A percentile compares a stretch with the other conserved stretches of the same genome.
These are phyloP conservation scores for Cytospora leucostoma DNA, from an alignment of 2,329 filamentous ascomycete species.

Conservation along the genomic window DNA sequence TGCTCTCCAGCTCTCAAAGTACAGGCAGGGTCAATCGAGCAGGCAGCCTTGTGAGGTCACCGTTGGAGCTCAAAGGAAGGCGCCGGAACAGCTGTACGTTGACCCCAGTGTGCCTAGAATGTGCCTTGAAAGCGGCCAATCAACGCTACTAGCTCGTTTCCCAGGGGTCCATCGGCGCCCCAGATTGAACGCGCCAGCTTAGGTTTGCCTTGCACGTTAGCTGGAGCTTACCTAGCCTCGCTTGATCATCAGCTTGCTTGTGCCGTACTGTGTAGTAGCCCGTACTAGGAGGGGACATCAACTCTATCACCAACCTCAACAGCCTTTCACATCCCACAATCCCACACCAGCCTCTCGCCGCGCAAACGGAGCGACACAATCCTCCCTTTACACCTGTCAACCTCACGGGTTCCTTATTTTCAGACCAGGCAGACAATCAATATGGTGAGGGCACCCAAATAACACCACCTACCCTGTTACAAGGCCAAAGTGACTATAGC, in stretches of 20 bases:
- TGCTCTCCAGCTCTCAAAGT: background rate
- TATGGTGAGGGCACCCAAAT: slow-evolving; percentile 37
- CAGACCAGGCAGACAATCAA: slow-evolving; percentile 25
- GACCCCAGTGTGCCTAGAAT: background rate
- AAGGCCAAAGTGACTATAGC: slow-evolving; percentile 32
- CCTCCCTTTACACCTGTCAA: background rate
- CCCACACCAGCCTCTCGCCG: slow-evolving; percentile 4
- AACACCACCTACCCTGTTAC: background rate
- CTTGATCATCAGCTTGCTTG: slow-evolving; percentile 24
- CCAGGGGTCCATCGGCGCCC: slow-evolving; percentile 8
- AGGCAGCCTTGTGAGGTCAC: slow-evolving; percentile 25
- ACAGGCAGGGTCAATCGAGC: background rate
- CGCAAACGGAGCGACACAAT: background rate
- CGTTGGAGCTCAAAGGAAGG: slow-evolving; percentile 10
- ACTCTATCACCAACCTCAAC: slow-evolving; percentile 17
- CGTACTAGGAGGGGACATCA: slow-evolving; percentile 1
- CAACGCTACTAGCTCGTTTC: slow-evolving; percentile 5
- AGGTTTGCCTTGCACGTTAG: slow-evolving; percentile 18
- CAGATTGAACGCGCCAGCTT: slow-evolving; percentile 16
- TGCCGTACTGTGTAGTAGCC: background rate
- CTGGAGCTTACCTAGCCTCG: slow-evolving; percentile 23
- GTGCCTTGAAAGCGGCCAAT: slow-evolving; percentile 3
- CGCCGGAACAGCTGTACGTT: slow-evolving; percentile 20
- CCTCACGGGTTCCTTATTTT: background rate
- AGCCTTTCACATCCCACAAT: slow-evolving; percentile 3